Conservation (phyloP, 1,284 basidiomycete species). For the Thelephora terrestris region DNA sequence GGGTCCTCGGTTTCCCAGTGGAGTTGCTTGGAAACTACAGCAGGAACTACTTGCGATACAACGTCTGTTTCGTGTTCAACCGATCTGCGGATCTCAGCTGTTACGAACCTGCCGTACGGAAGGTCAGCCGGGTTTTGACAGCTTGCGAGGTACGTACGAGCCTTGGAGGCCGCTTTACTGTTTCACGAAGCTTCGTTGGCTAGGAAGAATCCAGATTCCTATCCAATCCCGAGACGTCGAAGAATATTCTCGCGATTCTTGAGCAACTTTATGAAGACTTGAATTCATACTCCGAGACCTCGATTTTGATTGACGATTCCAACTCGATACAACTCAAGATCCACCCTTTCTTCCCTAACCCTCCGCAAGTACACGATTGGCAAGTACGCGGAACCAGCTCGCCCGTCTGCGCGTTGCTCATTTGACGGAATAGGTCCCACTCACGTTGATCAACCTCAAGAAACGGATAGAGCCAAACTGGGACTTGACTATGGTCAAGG, state of each 20-base stretch:
- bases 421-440: slow-evolving; percentile 51
- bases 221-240: slow-evolving; percentile 62
- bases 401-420: background rate
- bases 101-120: slow-evolving; percentile 94
- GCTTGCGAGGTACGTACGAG: slow-evolving; percentile 67
- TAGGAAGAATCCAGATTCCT: slow-evolving; percentile 88
- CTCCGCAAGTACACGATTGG: slow-evolving; percentile 86
- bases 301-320: slow-evolving; percentile 80
- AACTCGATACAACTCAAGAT: slow-evolving; percentile 93
- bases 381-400: slow-evolving; percentile 25
- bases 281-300: slow-evolving; percentile 94
- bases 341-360: slow-evolving; percentile 95
- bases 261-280: slow-evolving; percentile 97
- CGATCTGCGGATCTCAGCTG: slow-evolving; percentile 81
- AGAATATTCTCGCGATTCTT: slow-evolving; percentile 75
- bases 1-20: slow-evolving; percentile 85
- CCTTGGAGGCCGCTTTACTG: slow-evolving; percentile 1
- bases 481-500: slow-evolving; percentile 92
- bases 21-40: slow-evolving; percentile 65
- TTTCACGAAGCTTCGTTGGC: background rate
- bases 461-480: slow-evolving; percentile 84
- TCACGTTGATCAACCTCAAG: slow-evolving; percentile 78
- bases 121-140: slow-evolving; percentile 83
- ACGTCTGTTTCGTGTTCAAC: slow-evolving; percentile 95
- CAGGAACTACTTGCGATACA: slow-evolving; percentile 89